Percentiles rank a stretch among this genome's conserved stretches.
Evolutionary conservation across 2,329 filamentous ascomycete genomes (phyloP).

Genomic region (Aspergillus ruber): DNA sequence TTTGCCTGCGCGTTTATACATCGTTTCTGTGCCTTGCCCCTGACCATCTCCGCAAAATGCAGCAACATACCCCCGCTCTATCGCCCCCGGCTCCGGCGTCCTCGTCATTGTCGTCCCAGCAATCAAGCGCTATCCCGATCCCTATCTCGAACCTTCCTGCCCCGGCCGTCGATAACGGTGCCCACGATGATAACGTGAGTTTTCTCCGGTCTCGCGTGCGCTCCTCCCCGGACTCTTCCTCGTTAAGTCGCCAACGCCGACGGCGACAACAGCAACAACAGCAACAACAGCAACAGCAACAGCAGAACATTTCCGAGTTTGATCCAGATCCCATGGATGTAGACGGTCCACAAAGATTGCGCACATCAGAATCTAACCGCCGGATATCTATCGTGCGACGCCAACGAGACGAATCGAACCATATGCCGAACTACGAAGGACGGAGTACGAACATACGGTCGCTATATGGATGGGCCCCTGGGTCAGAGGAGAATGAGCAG

Average conservation of each 20-base stretch:
- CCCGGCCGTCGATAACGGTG: conserved; percentile 41
- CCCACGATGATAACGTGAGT: conserved; percentile 44
- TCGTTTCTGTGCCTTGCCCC: conserved; percentile 9
- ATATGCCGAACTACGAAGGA: conserved; percentile 48
- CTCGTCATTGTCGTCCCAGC: conserved; percentile 36
- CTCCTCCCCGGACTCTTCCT: conserved; percentile 21
- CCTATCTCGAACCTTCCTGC: conserved; percentile 47
- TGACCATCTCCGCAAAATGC: background rate
- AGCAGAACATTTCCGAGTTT: conserved; percentile 16
- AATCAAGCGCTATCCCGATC: conserved; percentile 42
- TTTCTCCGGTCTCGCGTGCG: conserved; percentile 42
- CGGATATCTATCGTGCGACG: conserved; percentile 33
- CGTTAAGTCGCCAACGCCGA: conserved; percentile 24
- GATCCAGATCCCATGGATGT: conserved; percentile 32
- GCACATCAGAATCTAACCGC: conserved; percentile 37
- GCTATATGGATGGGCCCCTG: conserved; percentile 57
- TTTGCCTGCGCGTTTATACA: conserved; percentile 2
- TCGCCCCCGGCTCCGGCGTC: conserved; percentile 22
- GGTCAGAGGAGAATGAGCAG: conserved; percentile 31
- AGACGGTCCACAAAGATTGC: conserved; percentile 23
- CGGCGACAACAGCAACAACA: conserved; percentile 29
- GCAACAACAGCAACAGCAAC: conserved; percentile 14
- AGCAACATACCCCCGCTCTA: conserved; percentile 21
- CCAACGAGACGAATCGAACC: conserved; percentile 38
- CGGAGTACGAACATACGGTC: conserved; percentile 48